Base-by-base conservation (phyloP, 2,329 filamentous ascomycete genomes). In the Penicillium sp. region DNA sequence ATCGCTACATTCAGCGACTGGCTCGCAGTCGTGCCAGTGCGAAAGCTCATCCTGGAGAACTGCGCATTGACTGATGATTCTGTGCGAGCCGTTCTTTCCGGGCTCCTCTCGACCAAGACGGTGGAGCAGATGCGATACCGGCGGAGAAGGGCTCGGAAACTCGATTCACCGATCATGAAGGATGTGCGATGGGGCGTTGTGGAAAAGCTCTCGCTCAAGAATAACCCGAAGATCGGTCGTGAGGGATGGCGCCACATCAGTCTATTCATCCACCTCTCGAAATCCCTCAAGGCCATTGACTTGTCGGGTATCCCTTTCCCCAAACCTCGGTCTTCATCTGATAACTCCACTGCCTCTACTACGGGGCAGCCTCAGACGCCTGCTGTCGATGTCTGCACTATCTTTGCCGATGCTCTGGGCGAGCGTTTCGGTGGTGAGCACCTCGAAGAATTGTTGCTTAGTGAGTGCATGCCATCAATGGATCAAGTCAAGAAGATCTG, bases 181-280 rank as follows among this genome's bases (percentile, higher is more conserved):
- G 70, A 72, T 55, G 75, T 77, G 59, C 69, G 69, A 50, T 74
- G 77, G 50, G 92, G 92, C 16, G 87, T 96, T 1, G 86, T 98
- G 4, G 92, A 97, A 77, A 90, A 92, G 61, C 78, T 99, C 6
- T 89, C 91, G 1, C 77, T 99, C 43, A 96, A 96, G 77, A 92
- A 96, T 76, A 98, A 98, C 72, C 77, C 82, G 1, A 94, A 92
- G 69, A 88, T 98, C 60, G 90, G 91, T 0, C 81, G 83, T 0
- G 89, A 96, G 63, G 95, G 94, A 16, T 99, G 95, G 95, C 92
- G 89, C 69, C 87, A 98, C 71, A 87, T 98, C 58, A 89, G 89
- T 41, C 80, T 96, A 6, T 99, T 98, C 72, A 82, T 96, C 54
- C 91, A 96, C 76, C 88, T 97, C 80, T 96, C 91, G 67, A 88